These are phyloP conservation scores for Jamesozyma rosinii DNA, from an alignment of 805 yeast species.

Conservation along the genomic window DNA sequence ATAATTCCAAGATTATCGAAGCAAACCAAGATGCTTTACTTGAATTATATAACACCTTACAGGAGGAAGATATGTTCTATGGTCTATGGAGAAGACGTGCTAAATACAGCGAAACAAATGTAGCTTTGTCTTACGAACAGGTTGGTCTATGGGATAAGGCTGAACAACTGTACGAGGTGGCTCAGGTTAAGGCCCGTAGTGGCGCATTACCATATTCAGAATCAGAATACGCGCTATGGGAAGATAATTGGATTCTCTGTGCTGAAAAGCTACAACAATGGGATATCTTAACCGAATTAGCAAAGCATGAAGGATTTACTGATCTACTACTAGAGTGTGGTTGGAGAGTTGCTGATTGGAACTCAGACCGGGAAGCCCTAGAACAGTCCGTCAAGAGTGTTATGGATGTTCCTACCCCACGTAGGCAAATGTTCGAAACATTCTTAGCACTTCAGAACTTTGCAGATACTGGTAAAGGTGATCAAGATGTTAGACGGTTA, in stretches of 20 bases:
- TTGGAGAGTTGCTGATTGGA: slow-evolving; percentile 99
- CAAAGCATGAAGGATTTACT: slow-evolving; percentile 96
- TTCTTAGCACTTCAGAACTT: slow-evolving; percentile 87
- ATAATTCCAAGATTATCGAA: slow-evolving; percentile 67
- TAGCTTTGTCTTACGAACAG: slow-evolving; percentile 90
- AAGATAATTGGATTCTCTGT: slow-evolving; percentile 95
- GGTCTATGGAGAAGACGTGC: slow-evolving; percentile 97
- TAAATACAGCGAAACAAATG: slow-evolving; percentile 83
- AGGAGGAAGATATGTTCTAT: slow-evolving; percentile 94
- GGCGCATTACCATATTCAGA: slow-evolving; percentile 94
- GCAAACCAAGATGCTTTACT: slow-evolving; percentile 83
- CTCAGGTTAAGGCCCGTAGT: slow-evolving; percentile 91
- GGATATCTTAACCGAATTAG: slow-evolving; percentile 93
- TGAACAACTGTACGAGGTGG: slow-evolving; percentile 85
- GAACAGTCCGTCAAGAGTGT: slow-evolving; percentile 92
- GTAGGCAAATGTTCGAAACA: slow-evolving; percentile 92
- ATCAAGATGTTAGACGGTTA: slow-evolving; percentile 72
- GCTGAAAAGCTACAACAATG: slow-evolving; percentile 96
- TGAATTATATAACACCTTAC: slow-evolving; percentile 78
- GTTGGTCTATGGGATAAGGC: slow-evolving; percentile 93
- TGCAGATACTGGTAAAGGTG: slow-evolving; percentile 80
- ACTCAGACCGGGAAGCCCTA: slow-evolving; percentile 83
- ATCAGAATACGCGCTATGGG: slow-evolving; percentile 93
- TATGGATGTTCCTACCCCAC: slow-evolving; percentile 97
- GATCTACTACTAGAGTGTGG: slow-evolving; percentile 95